Base-by-base conservation (phyloP, 345 rosid genomes). In the Eucalyptus polybractea region DNA sequence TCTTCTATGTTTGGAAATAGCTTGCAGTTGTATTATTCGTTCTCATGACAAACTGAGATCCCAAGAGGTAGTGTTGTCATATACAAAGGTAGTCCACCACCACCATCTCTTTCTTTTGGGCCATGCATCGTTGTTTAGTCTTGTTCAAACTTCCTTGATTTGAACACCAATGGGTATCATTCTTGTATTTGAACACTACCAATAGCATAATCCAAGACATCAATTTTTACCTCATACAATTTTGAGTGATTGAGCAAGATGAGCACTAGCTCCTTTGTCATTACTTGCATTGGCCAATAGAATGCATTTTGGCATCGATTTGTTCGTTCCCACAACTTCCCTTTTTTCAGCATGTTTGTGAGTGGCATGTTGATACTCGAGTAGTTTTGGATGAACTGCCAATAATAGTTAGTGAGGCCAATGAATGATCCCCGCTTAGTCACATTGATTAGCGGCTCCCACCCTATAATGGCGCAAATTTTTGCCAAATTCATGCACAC, bases 21-120 rank as follows among this genome's bases (percentile, higher is more conserved):
- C 50, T 83, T 1, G 16, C 2, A 0, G 9, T n/a, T 2, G 45
- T 31, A 47, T 83, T 83, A 10, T 44, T 9, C 1, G 3, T 83
- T 45, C 19, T 42, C 31, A 44, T 0, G 9, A 83, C 3, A 4
- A 85, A 45, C 31, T 33, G 2, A 0, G 10, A 24, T 33, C 86
- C 50, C 19, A 45, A 45, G 19, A 45, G n/a, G 22, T 85, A 85
- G 27, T 85, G 33, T 29, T 16, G 13, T 49, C 86, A 83, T 19
- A 45, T 83, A 24, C 50, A 11, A 37, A 87, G 21, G 40, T 13
- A 44, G 14, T 24, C 81, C 69, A 87, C 88, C 11, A 25, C 50
- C 33, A 13, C 88, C 25, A 50, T 27, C 24, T 62, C 14, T 47
- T 22, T 87, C 80, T 87, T 50, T 22, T 87, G 40, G 24, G 44